Percentiles rank a stretch among this genome's conserved stretches.
These are phyloP conservation scores for Cercospora beticola DNA, from an alignment of 2,329 filamentous ascomycete species.

Conservation along the genomic window DNA sequence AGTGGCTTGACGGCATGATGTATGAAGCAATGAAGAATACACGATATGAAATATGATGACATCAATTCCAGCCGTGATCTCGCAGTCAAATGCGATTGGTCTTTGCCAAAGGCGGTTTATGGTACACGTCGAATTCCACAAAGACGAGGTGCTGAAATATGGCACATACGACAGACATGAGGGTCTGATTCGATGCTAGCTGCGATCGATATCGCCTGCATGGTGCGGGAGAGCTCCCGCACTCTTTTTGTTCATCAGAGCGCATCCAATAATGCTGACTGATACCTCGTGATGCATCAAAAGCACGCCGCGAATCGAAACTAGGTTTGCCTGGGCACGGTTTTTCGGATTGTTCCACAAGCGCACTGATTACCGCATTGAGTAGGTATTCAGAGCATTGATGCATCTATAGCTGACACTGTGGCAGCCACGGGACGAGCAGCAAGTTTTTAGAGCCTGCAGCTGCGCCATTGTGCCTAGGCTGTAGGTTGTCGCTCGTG, in stretches of 20 bases:
- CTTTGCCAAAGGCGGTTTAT: background rate
- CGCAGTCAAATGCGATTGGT: background rate
- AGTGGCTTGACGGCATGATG: background rate
- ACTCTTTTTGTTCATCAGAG: background rate
- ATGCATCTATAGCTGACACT: background rate
- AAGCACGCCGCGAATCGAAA: background rate
- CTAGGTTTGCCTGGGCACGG: background rate
- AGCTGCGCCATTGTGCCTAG: background rate
- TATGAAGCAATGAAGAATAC: constrained; percentile 4
- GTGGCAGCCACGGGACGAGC: background rate
- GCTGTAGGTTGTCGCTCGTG: background rate
- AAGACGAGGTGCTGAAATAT: background rate
- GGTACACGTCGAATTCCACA: background rate
- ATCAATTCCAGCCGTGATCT: background rate
- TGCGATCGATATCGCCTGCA: too few relatives aligned
- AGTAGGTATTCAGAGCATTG: background rate
- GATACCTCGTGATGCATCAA: background rate
- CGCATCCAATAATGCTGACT: background rate
- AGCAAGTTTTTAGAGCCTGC: background rate
- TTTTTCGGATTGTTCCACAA: background rate
- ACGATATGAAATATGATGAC: background rate
- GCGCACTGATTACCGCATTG: constrained; percentile 9
- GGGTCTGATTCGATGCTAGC: background rate
- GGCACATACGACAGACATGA: background rate
- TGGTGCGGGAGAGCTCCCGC: too few relatives aligned